Conservation (phyloP, 2,329 filamentous ascomycete genomes). For the Xylaria sp. region DNA sequence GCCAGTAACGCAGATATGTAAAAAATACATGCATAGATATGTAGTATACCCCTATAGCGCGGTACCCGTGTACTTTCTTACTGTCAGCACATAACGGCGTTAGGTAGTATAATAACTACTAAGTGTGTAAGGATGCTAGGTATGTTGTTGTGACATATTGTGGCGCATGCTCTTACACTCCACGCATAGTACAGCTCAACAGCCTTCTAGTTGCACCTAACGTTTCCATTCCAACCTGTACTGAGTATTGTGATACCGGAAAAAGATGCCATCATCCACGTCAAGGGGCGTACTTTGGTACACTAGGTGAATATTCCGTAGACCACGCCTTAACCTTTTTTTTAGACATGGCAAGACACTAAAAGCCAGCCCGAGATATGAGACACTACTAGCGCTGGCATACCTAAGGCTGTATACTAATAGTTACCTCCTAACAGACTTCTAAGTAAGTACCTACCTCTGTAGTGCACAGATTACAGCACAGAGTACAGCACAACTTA, state of each 20-base stretch:
- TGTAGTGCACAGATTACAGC: neutral
- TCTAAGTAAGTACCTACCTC: no score
- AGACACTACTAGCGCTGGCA: neutral
- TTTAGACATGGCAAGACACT: neutral
- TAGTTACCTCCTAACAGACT: no score
- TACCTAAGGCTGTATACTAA: no score
- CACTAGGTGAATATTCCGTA: neutral
- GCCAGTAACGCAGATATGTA: no score
- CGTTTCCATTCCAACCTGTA: neutral
- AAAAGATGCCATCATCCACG: neutral
- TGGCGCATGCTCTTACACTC: neutral
- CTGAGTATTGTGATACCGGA: no score
- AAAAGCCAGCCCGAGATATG: neutral
- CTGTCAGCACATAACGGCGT: neutral
- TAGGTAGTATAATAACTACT: no score
- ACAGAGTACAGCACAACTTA: neutral
- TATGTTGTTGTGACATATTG: neutral
- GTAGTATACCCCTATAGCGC: neutral
- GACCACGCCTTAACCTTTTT: neutral
- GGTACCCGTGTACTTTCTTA: neutral
- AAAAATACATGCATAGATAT: no score
- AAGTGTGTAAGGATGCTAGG: neutral
- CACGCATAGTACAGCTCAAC: neutral
- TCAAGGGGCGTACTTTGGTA: no score
- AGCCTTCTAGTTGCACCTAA: conserved; percentile 1